These are phyloP conservation scores for Hagleromyces aurorensis DNA, from an alignment of 805 yeast genomes.

Conservation along the genomic window DNA sequence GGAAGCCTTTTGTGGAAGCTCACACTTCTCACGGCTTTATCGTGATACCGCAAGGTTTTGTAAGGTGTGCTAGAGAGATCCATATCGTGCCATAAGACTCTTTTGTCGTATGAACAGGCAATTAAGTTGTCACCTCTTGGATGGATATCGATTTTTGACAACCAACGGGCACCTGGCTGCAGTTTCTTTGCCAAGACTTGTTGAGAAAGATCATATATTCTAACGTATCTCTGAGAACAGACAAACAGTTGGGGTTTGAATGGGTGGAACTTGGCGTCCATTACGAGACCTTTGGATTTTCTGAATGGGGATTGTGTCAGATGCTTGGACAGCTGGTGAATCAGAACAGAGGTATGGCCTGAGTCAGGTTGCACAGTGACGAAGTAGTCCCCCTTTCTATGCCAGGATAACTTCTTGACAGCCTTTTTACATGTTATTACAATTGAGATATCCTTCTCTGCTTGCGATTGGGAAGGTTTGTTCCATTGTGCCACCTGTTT, in stretches of 20 bases:
- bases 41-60: conserved; percentile 91
- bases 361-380: conserved; percentile 95
- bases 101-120: conserved; percentile 88
- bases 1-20: conserved; percentile 85
- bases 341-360: conserved; percentile 78
- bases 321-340: conserved; percentile 92
- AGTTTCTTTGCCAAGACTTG: conserved; percentile 79
- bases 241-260: conserved; percentile 89
- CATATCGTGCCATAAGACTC: conserved; percentile 95
- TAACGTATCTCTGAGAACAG: conserved; percentile 85
- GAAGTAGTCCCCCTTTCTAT: conserved; percentile 93
- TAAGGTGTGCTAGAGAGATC: conserved; percentile 86
- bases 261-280: conserved; percentile 97
- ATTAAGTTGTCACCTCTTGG: conserved; percentile 93
- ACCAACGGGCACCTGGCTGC: conserved; percentile 94
- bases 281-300: conserved; percentile 85
- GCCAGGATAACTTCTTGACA: conserved; percentile 86
- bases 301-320: conserved; percentile 92
- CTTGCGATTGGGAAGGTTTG: conserved; percentile 59
- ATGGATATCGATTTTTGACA: conserved; percentile 84
- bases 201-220: conserved; percentile 83
- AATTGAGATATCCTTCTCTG: conserved; percentile 62
- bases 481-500: conserved; percentile 73
- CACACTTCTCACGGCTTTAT: conserved; percentile 85
- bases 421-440: conserved; percentile 58